These are phyloP conservation scores for Penicillium salamii DNA, from an alignment of 495 filamentous ascomycete species.

Conservation along the genomic window DNA sequence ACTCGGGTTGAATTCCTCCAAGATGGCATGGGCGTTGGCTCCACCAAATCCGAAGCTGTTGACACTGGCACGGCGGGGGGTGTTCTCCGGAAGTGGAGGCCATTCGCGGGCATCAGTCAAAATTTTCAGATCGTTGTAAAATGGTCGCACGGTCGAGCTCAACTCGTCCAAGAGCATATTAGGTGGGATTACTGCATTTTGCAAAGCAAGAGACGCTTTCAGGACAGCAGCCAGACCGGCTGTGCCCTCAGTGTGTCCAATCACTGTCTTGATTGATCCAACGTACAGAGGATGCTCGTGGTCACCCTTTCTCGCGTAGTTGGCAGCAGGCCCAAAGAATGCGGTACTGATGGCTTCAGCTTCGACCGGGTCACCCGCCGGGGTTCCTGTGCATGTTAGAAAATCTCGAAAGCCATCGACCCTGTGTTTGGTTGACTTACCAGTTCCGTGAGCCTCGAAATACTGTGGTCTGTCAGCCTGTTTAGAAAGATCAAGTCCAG, in stretches of 20 bases:
- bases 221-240: slow-evolving; percentile 54
- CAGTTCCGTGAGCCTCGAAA: slow-evolving; percentile 41
- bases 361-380: slow-evolving; percentile 41
- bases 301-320: slow-evolving; percentile 31
- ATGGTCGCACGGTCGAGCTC: slow-evolving; percentile 26
- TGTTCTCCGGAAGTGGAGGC: slow-evolving; percentile 1
- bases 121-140: slow-evolving; percentile 34
- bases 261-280: slow-evolving; percentile 50
- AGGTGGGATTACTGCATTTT: slow-evolving; percentile 51
- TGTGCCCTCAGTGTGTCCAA: slow-evolving; percentile 55
- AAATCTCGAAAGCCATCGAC: neutral
- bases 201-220: slow-evolving; percentile 40
- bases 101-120: slow-evolving; percentile 9
- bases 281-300: slow-evolving; percentile 38
- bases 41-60: slow-evolving; percentile 62
- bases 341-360: slow-evolving; percentile 31
- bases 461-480: slow-evolving; percentile 30
- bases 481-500: slow-evolving; percentile 32
- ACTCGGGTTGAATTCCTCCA: slow-evolving; percentile 38
- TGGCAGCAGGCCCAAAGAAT: slow-evolving; percentile 29
- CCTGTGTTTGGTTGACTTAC: neutral
- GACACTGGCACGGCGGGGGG: slow-evolving; percentile 31
- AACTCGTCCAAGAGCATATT: slow-evolving; percentile 55
- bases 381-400: slow-evolving; percentile 27
- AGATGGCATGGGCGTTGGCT: slow-evolving; percentile 60